Percentiles rank a stretch among this genome's conserved stretches.
These are phyloP conservation scores for Mycena floridula DNA, from an alignment of 768 basidiomycete genomes.

Conservation along the genomic window DNA sequence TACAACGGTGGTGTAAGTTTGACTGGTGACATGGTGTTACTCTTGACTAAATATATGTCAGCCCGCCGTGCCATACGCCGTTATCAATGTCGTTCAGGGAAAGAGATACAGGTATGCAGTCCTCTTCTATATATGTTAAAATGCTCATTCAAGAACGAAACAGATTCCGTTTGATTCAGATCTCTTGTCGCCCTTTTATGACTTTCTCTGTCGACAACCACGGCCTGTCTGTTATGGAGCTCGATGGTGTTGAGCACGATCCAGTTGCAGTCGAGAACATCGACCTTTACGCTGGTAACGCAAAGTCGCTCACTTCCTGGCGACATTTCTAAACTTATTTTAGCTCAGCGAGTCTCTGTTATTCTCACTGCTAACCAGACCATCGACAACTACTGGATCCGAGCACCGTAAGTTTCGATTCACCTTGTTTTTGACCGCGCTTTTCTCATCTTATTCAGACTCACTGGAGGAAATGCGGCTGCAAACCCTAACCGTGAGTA, in stretches of 20 bases:
- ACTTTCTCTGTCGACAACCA: conserved; percentile 32
- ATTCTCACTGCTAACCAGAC: conserved; percentile 35
- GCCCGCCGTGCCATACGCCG: conserved; percentile 25
- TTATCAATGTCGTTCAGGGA: conserved; percentile 34
- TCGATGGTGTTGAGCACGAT: conserved; percentile 34
- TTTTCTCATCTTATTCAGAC: conserved; percentile 5
- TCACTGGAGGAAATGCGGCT: conserved; percentile 18
- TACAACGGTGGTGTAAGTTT: conserved; percentile 34
- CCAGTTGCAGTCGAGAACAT: conserved; percentile 34
- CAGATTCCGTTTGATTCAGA: conserved; percentile 43
- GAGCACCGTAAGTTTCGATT: conserved; percentile 20
- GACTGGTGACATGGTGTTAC: conserved; percentile 12
- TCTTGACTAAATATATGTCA: conserved; percentile 14
- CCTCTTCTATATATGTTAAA: too few species aligned
- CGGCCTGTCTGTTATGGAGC: conserved; percentile 30
- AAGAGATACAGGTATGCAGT: too few species aligned
- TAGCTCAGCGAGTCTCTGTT: conserved; percentile 30
- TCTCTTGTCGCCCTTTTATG: conserved; percentile 40
- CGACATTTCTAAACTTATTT: too few species aligned
- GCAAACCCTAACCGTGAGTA: conserved; percentile 22
- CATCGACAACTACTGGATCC: conserved; percentile 40
- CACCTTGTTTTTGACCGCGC: too few species aligned
- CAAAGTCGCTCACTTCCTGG: background rate
- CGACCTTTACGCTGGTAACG: conserved; percentile 34
- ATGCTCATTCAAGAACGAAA: too few species aligned